Evolutionary conservation across 83 land plant species (phyloP), one percentile per base, ranked within the genome.

Genomic region (Picea abies): DNA sequence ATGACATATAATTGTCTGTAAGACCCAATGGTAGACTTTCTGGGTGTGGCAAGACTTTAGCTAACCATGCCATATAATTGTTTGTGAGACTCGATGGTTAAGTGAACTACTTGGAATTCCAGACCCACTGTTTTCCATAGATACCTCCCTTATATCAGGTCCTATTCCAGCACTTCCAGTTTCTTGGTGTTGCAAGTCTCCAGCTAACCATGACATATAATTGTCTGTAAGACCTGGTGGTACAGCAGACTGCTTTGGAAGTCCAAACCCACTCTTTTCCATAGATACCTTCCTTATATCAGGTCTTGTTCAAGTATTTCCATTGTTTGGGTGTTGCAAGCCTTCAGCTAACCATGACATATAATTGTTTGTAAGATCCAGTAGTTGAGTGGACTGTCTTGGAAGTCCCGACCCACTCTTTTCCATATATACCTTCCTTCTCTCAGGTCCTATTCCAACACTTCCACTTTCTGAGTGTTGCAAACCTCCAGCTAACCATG

Each of bases 91-190:
- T 8, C 5, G 0, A 44, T 44, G 7, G 8, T 44, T 1, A 29
- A 29, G 32, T 29, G 32, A 1, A 8, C 7, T 0, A 5, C 95
- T 52, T 81, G 86, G 22, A 80, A 29, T 0, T 29, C 32, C 32
- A 29, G 0, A 29, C 32, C 32, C 44, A 41, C 11, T 8, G 10
- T 49, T 49, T 52, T 52, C 58, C 12, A 52, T 11, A 52, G 12
- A 52, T 12, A 52, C 58, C 58, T 20, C 44, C 47, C 47, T 29
- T 29, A 29, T 29, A 29, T 29, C 77, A 44, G 77, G 10, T 73
- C 22, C 56, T 73, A 44, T 44, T 73, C 77, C 77, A 35, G 12
- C 26, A n/a, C 4, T 73, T 44, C 9, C 25, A 41, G 2, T 37
- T 32, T 44, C 49, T 41, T 23, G 39, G 23, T 72, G 76, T 72